These are phyloP conservation scores for Aureobasidium sp. DNA, from an alignment of 2,329 filamentous ascomycete genomes.

Conservation along the genomic window DNA sequence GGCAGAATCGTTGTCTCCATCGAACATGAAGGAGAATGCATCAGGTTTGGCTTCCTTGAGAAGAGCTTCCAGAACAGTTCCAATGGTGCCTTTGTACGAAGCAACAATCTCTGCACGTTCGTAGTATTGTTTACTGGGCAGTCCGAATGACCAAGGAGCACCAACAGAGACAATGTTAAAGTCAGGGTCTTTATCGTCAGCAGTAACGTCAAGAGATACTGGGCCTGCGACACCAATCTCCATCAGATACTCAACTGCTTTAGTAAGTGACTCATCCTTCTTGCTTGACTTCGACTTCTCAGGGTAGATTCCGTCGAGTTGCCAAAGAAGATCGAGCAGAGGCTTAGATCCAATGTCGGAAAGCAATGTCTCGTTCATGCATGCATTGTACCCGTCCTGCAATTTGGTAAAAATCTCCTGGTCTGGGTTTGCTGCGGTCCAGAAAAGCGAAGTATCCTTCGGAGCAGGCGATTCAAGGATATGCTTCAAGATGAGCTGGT, in stretches of 20 bases:
- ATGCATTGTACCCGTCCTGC: conserved; percentile 57
- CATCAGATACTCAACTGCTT: conserved; percentile 8
- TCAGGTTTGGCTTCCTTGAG: conserved; percentile 29
- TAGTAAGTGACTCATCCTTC: conserved; percentile 30
- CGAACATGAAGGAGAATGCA: neutral
- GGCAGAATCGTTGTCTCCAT: conserved; percentile 25
- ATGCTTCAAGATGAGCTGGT: conserved; percentile 15
- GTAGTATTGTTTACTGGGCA: conserved; percentile 58
- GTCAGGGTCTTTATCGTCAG: conserved; percentile 51
- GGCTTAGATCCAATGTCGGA: conserved; percentile 50
- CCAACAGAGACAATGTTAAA: conserved; percentile 43
- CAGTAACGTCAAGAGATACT: conserved; percentile 18
- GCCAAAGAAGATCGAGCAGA: conserved; percentile 49
- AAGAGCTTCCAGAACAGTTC: conserved; percentile 33
- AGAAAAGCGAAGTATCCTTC: conserved; percentile 8
- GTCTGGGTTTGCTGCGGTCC: conserved; percentile 31
- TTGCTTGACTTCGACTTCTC: neutral
- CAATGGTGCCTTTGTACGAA: conserved; percentile 44
- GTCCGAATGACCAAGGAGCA: conserved; percentile 45
- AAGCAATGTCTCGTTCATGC: conserved; percentile 55
- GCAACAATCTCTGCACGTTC: conserved; percentile 47
- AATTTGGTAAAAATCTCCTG: conserved; percentile 61
- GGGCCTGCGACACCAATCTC: conserved; percentile 4
- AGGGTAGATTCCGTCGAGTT: conserved; percentile 40
- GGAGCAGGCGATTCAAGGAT: conserved; percentile 13